Evolutionary conservation across 768 basidiomycete species (phyloP).

Genomic region (Tubosaeta brunneosetosa): DNA sequence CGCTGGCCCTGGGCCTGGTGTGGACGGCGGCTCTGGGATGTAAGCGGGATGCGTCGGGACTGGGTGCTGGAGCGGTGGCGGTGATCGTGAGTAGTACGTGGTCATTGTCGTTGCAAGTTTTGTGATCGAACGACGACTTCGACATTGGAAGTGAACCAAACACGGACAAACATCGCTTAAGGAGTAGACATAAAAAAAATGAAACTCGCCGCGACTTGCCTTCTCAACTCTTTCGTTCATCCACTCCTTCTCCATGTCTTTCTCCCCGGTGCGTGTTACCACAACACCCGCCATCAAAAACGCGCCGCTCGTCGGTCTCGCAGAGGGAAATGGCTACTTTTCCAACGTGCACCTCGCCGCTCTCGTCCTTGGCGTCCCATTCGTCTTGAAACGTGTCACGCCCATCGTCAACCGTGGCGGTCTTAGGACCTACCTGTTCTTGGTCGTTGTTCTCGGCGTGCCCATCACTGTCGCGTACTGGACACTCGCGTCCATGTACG

Average conservation of each 20-base stretch:
- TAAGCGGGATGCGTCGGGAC: constrained; percentile 84
- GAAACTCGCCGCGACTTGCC: not conserved
- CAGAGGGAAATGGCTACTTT: constrained; percentile 83
- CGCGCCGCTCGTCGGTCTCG: constrained; percentile 75
- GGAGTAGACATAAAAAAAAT: constrained; percentile 15
- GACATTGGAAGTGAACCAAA: constrained; percentile 9
- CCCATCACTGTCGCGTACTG: constrained; percentile 87
- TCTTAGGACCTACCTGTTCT: constrained; percentile 80
- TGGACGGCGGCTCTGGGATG: constrained; percentile 78
- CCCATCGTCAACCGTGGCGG: constrained; percentile 83
- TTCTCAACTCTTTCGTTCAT: constrained; percentile 15
- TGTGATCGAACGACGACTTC: not conserved
- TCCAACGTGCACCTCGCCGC: constrained; percentile 75
- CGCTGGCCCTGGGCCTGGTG: constrained; percentile 59
- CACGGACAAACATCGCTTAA: constrained; percentile 15
- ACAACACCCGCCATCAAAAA: constrained; percentile 76
- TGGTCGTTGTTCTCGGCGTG: constrained; percentile 66
- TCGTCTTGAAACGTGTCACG: constrained; percentile 73
- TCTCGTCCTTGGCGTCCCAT: constrained; percentile 76
- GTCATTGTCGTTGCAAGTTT: constrained; percentile 10
- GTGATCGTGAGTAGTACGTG: constrained; percentile 48
- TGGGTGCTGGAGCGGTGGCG: constrained; percentile 82
- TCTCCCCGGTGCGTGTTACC: constrained; percentile 55
- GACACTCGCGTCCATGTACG: constrained; percentile 80
- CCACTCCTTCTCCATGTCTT: constrained; percentile 33